phyloP scores from a whole-genome alignment of 2,329 filamentous ascomycete genomes.

The Verticillium dahliae region DNA sequence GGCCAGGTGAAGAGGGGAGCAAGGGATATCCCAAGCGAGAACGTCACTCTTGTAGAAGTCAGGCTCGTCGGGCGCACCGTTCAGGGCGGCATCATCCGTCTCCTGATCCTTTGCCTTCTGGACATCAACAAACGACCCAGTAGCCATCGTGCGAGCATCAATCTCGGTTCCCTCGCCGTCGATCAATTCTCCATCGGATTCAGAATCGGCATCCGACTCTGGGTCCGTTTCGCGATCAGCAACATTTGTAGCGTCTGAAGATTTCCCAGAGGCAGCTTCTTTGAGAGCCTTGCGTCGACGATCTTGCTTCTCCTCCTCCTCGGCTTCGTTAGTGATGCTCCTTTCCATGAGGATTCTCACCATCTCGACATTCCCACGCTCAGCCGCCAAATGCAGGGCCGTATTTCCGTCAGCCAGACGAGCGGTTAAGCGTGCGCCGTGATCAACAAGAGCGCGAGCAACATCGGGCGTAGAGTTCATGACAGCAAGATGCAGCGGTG shows the following conservation, averaged over 20 bases:
- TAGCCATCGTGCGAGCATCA: conserved; percentile 47
- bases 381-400: conserved; percentile 74
- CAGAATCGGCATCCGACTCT: conserved; percentile 22
- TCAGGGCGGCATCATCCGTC: conserved; percentile 33
- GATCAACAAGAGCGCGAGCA: conserved; percentile 64
- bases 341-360: conserved; percentile 66
- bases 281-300: conserved; percentile 33
- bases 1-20: conserved; percentile 71
- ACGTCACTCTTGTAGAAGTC: conserved; percentile 76
- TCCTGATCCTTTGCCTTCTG: conserved; percentile 32
- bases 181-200: conserved; percentile 39
- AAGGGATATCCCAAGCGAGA: conserved; percentile 71
- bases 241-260: conserved; percentile 8
- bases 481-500: conserved; percentile 71
- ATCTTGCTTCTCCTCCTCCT: conserved; percentile 53
- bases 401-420: conserved; percentile 75
- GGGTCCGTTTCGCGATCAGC: conserved; percentile 17
- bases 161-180: conserved; percentile 41
- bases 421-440: conserved; percentile 65
- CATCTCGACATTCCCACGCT: conserved; percentile 61
- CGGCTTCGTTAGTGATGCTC: conserved; percentile 67
- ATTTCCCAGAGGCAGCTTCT: conserved; percentile 16
- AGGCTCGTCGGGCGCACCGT: conserved; percentile 53
- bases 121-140: conserved; percentile 71
- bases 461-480: conserved; percentile 63